Conservation (phyloP, 2,329 filamentous ascomycete genomes). For the Cladophialophora immunda region DNA sequence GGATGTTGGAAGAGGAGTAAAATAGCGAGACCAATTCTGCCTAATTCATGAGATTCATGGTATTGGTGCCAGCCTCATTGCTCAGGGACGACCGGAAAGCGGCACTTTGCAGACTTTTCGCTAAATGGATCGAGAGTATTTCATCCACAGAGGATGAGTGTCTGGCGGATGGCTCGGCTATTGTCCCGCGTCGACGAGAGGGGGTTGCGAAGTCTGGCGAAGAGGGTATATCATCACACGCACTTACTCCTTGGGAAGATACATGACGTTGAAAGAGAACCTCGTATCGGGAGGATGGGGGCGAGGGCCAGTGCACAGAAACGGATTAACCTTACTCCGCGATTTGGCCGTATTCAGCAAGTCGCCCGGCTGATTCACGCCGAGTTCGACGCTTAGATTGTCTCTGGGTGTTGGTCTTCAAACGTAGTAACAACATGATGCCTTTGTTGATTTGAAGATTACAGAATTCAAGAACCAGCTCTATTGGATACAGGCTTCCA, state of each 20-base stretch:
- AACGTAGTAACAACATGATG: too few relatives aligned
- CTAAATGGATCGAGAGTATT: not conserved
- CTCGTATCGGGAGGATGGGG: too few relatives aligned
- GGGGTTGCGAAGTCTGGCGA: not conserved
- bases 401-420: too few relatives aligned
- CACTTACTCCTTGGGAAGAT: too few relatives aligned
- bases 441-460: not conserved
- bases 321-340: too few relatives aligned
- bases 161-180: not conserved
- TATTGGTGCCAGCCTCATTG: conserved; percentile 6
- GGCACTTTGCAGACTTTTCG: conserved; percentile 1
- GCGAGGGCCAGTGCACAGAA: too few relatives aligned
- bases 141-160: not conserved
- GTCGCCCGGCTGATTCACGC: not conserved
- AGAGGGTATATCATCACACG: not conserved
- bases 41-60: conserved; percentile 13
- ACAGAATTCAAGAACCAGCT: not conserved
- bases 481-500: not conserved
- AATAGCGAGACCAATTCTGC: conserved; percentile 7
- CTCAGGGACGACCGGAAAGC: conserved; percentile 9
- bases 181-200: not conserved
- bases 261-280: too few relatives aligned
- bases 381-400: too few relatives aligned
- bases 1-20: conserved; percentile 8
- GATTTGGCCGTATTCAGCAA: not conserved